Evolutionary conservation across 306 rosid species (phyloP).

Genomic region (Citrullus mucosospermus): DNA sequence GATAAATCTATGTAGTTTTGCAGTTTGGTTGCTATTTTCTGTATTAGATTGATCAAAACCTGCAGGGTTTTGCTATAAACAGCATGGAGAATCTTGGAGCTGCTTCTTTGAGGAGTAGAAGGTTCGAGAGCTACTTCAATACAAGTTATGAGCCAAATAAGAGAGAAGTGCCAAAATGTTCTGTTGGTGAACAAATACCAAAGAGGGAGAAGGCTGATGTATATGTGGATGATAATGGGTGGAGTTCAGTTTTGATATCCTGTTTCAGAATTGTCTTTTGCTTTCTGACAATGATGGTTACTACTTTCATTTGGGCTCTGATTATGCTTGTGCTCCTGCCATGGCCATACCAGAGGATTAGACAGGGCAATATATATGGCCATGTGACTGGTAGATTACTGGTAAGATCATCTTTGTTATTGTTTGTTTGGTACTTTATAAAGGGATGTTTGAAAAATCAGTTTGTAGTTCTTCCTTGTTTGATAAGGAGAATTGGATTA

Average conservation of each 20-base stretch:
- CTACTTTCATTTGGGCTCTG: constrained; percentile 46
- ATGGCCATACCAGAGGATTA: constrained; percentile 45
- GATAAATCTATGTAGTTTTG: not conserved
- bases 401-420: constrained; percentile 16
- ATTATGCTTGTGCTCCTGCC: constrained; percentile 47
- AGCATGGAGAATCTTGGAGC: constrained; percentile 18
- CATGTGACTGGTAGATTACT: constrained; percentile 59
- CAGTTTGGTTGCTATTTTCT: not conserved
- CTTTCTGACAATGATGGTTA: constrained; percentile 40
- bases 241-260: constrained; percentile 27
- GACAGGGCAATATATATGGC: constrained; percentile 57
- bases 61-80: not conserved
- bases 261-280: constrained; percentile 36
- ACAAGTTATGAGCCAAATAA: constrained; percentile 28
- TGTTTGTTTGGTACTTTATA: not conserved
- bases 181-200: constrained; percentile 17
- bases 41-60: not conserved
- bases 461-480: not conserved
- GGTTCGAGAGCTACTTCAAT: constrained; percentile 35
- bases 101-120: constrained; percentile 34
- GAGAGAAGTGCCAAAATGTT: constrained; percentile 15
- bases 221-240: constrained; percentile 29
- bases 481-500: not conserved
- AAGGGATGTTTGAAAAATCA: not conserved
- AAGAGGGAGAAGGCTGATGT: constrained; percentile 7